Base-by-base conservation (phyloP, 495 filamentous ascomycete genomes). In the Hypomontagnella submonticulosa region DNA sequence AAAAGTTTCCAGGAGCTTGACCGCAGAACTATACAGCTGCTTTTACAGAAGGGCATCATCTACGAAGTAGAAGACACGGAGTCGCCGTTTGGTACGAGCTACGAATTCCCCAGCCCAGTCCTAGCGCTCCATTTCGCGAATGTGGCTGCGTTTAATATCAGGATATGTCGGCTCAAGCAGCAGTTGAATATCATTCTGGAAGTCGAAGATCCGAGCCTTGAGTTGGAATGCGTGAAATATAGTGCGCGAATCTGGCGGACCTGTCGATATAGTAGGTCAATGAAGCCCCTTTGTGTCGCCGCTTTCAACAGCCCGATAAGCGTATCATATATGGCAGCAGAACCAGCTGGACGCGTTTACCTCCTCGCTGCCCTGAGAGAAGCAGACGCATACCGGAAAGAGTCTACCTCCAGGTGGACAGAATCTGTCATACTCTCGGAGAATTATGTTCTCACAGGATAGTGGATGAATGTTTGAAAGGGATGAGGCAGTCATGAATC, bases 51-150 rank as follows among this genome's bases (percentile, higher is more conserved):
- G 15, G 40, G 46, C 0, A 41, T 46, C 5, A 57, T 67, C 13
- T 30, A 61, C 37, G 57, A 67, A 20, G 43, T 46, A 16, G 36
- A 19, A 8, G 57, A 67, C 15, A 16, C 51, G 3, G 46, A 36
- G n/a, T 67, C 57, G 1, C 57, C 57, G 3, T 30, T 52, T 0
- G 37, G 57, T 23, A 60, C 46, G 13, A 57, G 57, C 40, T 67
- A 67, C 32, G 1, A 7, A 6, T 67, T 67, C 9, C 57, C 51
- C 1, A 49, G 33, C 18, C 18, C 30, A 6, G 15, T 40, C 4
- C 51, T 38, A 7, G 57, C 57, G 1, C 33, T 61, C n/a, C 50
- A 46, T 30, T 67, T 61, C 37, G 50, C 47, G 15, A 67, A 67
- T 6, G 20, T 38, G 16, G n/a, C 27, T 37, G 18, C 50, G 11